A percentile compares a stretch with the other conserved stretches of the same genome.
These are phyloP conservation scores for Barbatosphaeria neglecta DNA, from an alignment of 495 filamentous ascomycete species.

Conservation along the genomic window DNA sequence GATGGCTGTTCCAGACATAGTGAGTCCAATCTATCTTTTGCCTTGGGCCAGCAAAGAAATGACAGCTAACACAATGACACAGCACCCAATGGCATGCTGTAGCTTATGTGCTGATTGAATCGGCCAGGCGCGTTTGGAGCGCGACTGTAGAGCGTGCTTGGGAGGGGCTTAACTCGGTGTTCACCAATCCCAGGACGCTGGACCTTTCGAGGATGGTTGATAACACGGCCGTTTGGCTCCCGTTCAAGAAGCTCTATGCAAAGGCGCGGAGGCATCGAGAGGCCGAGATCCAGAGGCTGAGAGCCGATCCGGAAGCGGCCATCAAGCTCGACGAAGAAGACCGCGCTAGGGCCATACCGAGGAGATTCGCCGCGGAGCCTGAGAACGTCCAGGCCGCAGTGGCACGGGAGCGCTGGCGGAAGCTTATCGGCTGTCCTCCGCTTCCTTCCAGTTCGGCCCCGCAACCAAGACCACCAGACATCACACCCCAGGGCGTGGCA, in stretches of 20 bases:
- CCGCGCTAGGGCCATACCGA: slow-evolving; percentile 16
- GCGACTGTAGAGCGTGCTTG: slow-evolving; percentile 68
- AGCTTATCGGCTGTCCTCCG: slow-evolving; percentile 28
- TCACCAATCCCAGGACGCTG: slow-evolving; percentile 39
- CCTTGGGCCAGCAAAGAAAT: too few relatives aligned
- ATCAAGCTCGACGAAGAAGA: slow-evolving; percentile 28
- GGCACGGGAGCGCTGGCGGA: slow-evolving; percentile 32
- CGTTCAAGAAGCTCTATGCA: slow-evolving; percentile 58
- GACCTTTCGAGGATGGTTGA: slow-evolving; percentile 35
- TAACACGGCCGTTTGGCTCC: slow-evolving; percentile 60
- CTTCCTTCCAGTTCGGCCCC: slow-evolving; percentile 2
- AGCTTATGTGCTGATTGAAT: slow-evolving; percentile 63
- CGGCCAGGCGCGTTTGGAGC: slow-evolving; percentile 58
- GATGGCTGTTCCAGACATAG: slow-evolving; percentile 76
- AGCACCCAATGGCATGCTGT: slow-evolving; percentile 75
- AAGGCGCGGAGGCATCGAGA: slow-evolving; percentile 48
- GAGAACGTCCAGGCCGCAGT: slow-evolving; percentile 21
- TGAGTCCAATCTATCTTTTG: too few relatives aligned
- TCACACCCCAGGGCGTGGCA: background rate
- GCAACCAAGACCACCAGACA: background rate
- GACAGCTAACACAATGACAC: too few relatives aligned
- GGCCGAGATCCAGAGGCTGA: slow-evolving; percentile 32
- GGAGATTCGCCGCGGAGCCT: slow-evolving; percentile 25
- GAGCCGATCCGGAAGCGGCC: slow-evolving; percentile 27
- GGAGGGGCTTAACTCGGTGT: slow-evolving; percentile 55